Evolutionary conservation across 2,329 filamentous ascomycete species (phyloP), one percentile per base, ranked within the genome.

Genomic region (Xylaria sp.): DNA sequence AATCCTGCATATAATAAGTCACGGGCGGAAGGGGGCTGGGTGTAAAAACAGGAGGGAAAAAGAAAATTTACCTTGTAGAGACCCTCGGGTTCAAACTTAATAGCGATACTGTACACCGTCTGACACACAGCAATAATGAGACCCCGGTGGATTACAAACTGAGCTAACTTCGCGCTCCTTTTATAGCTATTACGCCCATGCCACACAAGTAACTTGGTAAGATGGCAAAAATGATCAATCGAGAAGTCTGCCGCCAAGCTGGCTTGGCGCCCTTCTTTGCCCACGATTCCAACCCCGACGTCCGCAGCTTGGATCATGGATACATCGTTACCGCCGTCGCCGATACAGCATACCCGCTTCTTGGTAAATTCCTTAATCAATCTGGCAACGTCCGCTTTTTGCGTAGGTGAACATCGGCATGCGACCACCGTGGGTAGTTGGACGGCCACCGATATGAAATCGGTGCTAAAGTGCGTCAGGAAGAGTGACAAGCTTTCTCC

Each of bases 241-340:
- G 92, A 96, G 81, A 99, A 99, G 80, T 99, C 96, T 12, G 96
- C 97, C 0, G 97, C 97, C 56, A 99, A 86, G 77, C 92, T 96
- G 44, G 96, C 96, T 83, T 99, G 96, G 25, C 93, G 90, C 41
- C 96, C 96, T 84, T 99, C 96, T 84, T 99, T 99, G 69, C 96
- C 96, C 0, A 98, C 96, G 71, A 99, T 99, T 70, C 96, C 96
- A 32, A 99, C 95, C 70, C 97, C 97, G 0, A 99, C 94, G 77
- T 99, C 96, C 0, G 97, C 96, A 8, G 96, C 95, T 84, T 98
- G 96, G 74, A 99, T 99, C 96, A 99, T 99, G 74, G 92, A 95
- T 5, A 99, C 96, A 79, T 99, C 97, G 81, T 99, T 99, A 75
- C 97, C 96, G 73, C 96, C 96, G 78, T 99, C 96, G 46, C 96